These are phyloP conservation scores for Myxozyma kluyveri DNA, from an alignment of 805 yeast genomes.

Conservation along the genomic window DNA sequence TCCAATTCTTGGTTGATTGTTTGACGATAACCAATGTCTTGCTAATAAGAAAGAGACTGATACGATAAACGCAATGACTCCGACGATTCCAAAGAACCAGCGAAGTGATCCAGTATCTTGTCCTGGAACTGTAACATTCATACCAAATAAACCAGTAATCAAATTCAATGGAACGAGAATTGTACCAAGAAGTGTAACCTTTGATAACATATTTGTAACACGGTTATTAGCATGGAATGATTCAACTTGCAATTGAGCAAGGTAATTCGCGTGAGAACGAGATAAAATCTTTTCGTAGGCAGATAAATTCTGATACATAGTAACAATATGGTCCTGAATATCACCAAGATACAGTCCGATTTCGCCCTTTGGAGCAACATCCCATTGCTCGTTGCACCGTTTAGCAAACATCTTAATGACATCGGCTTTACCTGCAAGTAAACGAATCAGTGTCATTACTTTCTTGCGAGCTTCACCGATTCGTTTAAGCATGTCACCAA, in stretches of 20 bases:
- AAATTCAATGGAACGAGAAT: conserved; percentile 85
- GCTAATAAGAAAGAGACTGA: conserved; percentile 44
- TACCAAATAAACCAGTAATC: conserved; percentile 89
- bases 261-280: conserved; percentile 84
- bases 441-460: conserved; percentile 88
- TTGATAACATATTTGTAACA: conserved; percentile 82
- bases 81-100: conserved; percentile 72
- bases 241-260: conserved; percentile 92
- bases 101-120: conserved; percentile 42
- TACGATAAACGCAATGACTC: conserved; percentile 48
- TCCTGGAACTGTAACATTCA: conserved; percentile 92
- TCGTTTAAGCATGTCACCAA: conserved; percentile 68
- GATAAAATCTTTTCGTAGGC: conserved; percentile 92
- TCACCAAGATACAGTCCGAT: conserved; percentile 91
- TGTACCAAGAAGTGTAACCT: conserved; percentile 88
- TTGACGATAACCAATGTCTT: conserved; percentile 24
- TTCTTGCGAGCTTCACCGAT: conserved; percentile 88
- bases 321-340: conserved; percentile 94
- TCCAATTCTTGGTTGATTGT: too few relatives aligned
- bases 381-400: conserved; percentile 76
- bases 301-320: conserved; percentile 87
- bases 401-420: conserved; percentile 95
- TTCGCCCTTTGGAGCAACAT: conserved; percentile 71
- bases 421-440: conserved; percentile 90
- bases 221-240: conserved; percentile 81